Percentiles rank a stretch among this genome's conserved stretches.
phyloP scores from a whole-genome alignment of 257 asterid species.

The Jaltomata sinuosa region DNA sequence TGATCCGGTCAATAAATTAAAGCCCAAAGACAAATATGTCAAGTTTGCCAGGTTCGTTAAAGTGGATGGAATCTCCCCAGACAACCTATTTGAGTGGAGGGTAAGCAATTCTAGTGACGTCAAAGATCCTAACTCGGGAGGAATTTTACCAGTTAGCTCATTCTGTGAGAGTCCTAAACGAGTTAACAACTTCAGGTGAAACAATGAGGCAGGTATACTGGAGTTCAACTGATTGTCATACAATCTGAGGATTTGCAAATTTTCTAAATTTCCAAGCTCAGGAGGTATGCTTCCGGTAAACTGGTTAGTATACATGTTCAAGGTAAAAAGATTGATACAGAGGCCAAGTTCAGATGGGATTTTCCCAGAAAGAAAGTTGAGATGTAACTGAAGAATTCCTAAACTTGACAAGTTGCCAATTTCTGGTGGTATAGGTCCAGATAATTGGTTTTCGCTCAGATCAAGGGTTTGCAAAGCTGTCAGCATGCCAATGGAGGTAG shows the following conservation, averaged over 20 bases:
- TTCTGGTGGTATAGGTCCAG: conserved; percentile 60
- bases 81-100: conserved; percentile 58
- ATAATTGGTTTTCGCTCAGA: conserved; percentile 40
- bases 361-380: conserved; percentile 45
- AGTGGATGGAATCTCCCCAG: conserved; percentile 52
- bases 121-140: conserved; percentile 35
- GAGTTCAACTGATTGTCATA: conserved; percentile 46
- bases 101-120: conserved; percentile 54
- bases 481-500: conserved; percentile 48
- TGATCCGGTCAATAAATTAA: conserved; percentile 51
- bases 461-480: conserved; percentile 39
- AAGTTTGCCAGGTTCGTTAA: conserved; percentile 50
- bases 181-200: conserved; percentile 33
- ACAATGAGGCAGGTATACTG: conserved; percentile 50
- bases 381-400: conserved; percentile 35
- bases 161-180: conserved; percentile 56
- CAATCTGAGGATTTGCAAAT: conserved; percentile 35
- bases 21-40: conserved; percentile 50
- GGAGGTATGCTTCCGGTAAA: conserved; percentile 57
- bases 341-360: conserved; percentile 55
- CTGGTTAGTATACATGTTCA: conserved; percentile 39
- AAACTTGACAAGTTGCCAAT: conserved; percentile 46
- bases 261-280: conserved; percentile 44
- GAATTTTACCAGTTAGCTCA: conserved; percentile 37
- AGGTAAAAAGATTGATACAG: conserved; percentile 29